These are phyloP conservation scores for Biscutella laevigata DNA, from an alignment of 441 rosid genomes.

Conservation along the genomic window DNA sequence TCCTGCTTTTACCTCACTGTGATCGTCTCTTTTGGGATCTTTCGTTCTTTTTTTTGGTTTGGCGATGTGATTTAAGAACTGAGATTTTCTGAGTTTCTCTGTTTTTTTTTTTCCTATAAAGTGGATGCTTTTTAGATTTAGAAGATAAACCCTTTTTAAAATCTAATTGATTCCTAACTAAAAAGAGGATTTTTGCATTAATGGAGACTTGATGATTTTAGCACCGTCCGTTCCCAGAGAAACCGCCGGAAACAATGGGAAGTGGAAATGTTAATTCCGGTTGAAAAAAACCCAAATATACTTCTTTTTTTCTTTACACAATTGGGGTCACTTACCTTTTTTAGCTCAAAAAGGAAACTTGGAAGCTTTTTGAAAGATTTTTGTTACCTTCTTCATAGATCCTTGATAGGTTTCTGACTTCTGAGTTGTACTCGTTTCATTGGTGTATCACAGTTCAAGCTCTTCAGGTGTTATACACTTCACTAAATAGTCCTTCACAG, in stretches of 20 bases:
- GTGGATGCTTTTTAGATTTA: constrained; percentile 14
- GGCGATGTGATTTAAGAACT: constrained; percentile 19
- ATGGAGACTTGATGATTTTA: constrained; percentile 7
- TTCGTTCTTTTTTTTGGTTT: constrained; percentile 8
- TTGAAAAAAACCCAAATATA: not conserved
- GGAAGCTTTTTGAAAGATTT: constrained; percentile 14
- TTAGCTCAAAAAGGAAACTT: constrained; percentile 11
- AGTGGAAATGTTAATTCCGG: constrained; percentile 1
- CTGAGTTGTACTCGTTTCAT: constrained; percentile 3
- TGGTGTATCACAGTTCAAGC: constrained; percentile 58
- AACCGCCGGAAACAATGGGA: constrained; percentile 15
- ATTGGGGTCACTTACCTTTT: not conserved
- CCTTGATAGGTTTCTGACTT: not conserved
- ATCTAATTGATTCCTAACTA: not conserved
- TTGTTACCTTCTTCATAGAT: constrained; percentile 1
- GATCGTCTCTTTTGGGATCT: constrained; percentile 21
- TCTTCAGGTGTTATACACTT: constrained; percentile 69
- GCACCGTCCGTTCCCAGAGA: constrained; percentile 21
- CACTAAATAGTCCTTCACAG: constrained; percentile 69
- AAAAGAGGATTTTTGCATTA: not conserved
- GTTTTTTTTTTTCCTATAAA: no score
- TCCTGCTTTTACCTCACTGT: constrained; percentile 2
- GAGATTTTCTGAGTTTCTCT: constrained; percentile 11
- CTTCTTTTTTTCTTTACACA: not conserved
- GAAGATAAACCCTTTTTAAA: constrained; percentile 4